Percentiles rank a stretch among this genome's conserved stretches.
Evolutionary conservation across 2,329 filamentous ascomycete species (phyloP).

Genomic region (Aspergillus clavatus): DNA sequence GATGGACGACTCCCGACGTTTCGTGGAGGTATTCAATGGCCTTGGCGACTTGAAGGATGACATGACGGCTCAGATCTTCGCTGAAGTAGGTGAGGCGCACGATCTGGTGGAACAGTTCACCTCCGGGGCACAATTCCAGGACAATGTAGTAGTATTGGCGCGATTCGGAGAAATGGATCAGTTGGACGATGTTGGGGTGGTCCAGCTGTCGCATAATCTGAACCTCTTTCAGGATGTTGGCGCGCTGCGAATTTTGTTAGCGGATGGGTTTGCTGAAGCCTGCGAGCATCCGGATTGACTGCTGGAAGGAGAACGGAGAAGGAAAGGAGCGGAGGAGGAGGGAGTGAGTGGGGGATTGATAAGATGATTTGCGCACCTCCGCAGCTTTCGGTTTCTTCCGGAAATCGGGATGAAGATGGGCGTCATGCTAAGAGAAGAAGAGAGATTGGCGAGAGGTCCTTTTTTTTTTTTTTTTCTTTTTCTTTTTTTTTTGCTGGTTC

Average conservation of each 20-base stretch:
- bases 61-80: conserved; percentile 88
- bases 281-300: not conserved
- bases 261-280: conserved; percentile 3
- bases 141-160: conserved; percentile 97
- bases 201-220: conserved; percentile 97
- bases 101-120: conserved; percentile 97
- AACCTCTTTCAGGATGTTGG: conserved; percentile 97
- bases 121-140: conserved; percentile 87
- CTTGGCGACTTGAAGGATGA: conserved; percentile 92
- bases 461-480: too few relatives aligned
- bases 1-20: conserved; percentile 90
- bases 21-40: conserved; percentile 92
- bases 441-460: conserved; percentile 46
- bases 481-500: too few relatives aligned
- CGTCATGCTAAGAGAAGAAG: conserved; percentile 65
- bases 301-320: not conserved
- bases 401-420: conserved; percentile 93
- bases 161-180: conserved; percentile 91
- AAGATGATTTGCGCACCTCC: conserved; percentile 69
- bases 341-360: conserved; percentile 23
- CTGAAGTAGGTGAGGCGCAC: conserved; percentile 98
- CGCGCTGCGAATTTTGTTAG: conserved; percentile 59
- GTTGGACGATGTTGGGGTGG: conserved; percentile 90
- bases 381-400: conserved; percentile 91
- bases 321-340: conserved; percentile 9